Evolutionary conservation across 2,329 filamentous ascomycete genomes (phyloP).

Genomic region (Huntiella omanensis): DNA sequence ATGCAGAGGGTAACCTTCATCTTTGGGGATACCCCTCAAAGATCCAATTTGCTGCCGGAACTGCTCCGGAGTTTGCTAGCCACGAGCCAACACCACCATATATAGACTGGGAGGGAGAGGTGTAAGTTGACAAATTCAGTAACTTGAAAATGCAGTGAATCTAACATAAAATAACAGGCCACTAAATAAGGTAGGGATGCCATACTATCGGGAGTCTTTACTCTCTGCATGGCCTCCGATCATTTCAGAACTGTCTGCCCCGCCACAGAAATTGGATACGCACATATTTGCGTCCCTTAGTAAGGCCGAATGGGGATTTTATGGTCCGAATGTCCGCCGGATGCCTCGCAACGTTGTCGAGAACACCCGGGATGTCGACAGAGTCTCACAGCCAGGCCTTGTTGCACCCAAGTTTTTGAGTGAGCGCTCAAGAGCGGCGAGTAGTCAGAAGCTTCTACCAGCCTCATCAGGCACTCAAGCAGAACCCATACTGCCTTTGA

Average conservation of each 20-base stretch:
- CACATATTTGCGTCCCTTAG: slow-evolving; percentile 51
- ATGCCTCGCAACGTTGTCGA: slow-evolving; percentile 66
- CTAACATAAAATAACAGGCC: slow-evolving; percentile 31
- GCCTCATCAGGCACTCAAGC: slow-evolving; percentile 15
- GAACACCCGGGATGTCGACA: slow-evolving; percentile 47
- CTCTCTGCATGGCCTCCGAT: slow-evolving; percentile 83
- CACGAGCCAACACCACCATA: slow-evolving; percentile 35
- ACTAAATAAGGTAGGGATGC: slow-evolving; percentile 72
- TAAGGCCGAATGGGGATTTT: slow-evolving; percentile 55
- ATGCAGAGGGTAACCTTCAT: slow-evolving; percentile 60
- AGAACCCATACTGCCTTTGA: too few relatives aligned
- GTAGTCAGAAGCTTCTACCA: slow-evolving; percentile 23
- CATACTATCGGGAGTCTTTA: slow-evolving; percentile 75
- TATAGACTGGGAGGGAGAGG: slow-evolving; percentile 53
- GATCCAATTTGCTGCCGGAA: slow-evolving; percentile 70
- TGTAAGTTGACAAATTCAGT: slow-evolving; percentile 26
- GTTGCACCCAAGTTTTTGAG: slow-evolving; percentile 83
- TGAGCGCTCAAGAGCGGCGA: slow-evolving; percentile 63
- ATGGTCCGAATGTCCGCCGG: slow-evolving; percentile 57
- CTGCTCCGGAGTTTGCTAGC: slow-evolving; percentile 61
- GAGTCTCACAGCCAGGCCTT: slow-evolving; percentile 38
- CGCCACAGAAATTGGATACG: slow-evolving; percentile 55
- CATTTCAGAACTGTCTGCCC: slow-evolving; percentile 68
- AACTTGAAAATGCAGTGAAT: background rate
- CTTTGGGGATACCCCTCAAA: slow-evolving; percentile 80